Evolutionary conservation across 225 moss, liverwort and hornwort genomes (phyloP), one percentile per base, ranked within the genome.

Genomic region (Physcomitrellopsis africana): DNA sequence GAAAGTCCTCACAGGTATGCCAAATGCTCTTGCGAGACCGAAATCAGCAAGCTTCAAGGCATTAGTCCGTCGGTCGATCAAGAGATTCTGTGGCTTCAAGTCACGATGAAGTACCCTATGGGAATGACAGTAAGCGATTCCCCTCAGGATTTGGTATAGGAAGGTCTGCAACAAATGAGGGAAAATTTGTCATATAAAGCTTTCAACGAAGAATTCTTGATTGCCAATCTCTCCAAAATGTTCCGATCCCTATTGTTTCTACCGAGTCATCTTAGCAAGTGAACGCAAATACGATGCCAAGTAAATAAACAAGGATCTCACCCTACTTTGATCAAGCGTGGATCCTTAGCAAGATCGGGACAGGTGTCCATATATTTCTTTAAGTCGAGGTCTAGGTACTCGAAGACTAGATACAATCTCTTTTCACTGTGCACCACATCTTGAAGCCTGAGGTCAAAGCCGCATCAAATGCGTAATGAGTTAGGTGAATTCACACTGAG

Each of bases 271-370:
- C 68, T 63, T 58, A 51, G 63, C 24, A 46, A 47, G 72, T 48
- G 13, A 53, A 70, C 16, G 37, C 18, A 27, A 73, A 69, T 60
- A 43, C 23, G 29, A 51, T 76, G 23, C 55, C 51, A 27, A 69
- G 52, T 20, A 65, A 65, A 69, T 65, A 46, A 59, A 74, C 77
- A 79, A 79, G 85, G 73, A 83, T 83, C 86, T 88, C 96, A 93
- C 89, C 96, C 80, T 94, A 94, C 91, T 90, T 97, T 97, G 84
- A 97, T 94, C 54, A 97, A 91, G 87, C 91, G 94, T 81, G 94
- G 88, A 63, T 94, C 96, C 82, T 90, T 94, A 20, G 94, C 88
- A 63, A 97, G 94, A 67, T 97, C 96, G 13, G 92, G 94, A 68
- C 91, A 88, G 20, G 85, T 91, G 70, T 97, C 96, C 96, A 97